Evolutionary conservation across 768 basidiomycete genomes (phyloP).

Genomic region (Lentinula sp.): DNA sequence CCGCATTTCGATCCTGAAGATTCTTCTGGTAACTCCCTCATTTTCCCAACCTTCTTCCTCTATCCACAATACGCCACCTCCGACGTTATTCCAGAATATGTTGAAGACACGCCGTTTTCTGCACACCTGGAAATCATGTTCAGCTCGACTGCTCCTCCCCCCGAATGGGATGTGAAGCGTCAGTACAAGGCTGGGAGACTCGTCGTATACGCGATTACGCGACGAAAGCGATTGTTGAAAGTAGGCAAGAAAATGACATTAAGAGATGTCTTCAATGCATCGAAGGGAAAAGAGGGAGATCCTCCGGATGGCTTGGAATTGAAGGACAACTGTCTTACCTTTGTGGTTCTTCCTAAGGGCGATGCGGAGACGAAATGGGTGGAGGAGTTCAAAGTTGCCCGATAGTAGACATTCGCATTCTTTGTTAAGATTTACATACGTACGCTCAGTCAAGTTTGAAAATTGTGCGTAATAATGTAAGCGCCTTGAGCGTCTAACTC

Average conservation of each 20-base stretch:
- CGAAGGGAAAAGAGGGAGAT: conserved; percentile 54
- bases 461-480: not conserved
- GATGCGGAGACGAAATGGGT: conserved; percentile 80
- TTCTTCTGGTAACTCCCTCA: conserved; percentile 48
- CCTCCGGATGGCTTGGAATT: conserved; percentile 76
- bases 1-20: conserved; percentile 68
- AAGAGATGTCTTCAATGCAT: conserved; percentile 62
- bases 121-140: conserved; percentile 81
- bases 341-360: conserved; percentile 75
- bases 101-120: conserved; percentile 78
- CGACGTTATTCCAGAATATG: conserved; percentile 82
- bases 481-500: not conserved
- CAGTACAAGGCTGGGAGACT: conserved; percentile 64
- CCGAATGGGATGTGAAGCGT: conserved; percentile 69
- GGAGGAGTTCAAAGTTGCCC: conserved; percentile 69
- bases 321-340: conserved; percentile 74
- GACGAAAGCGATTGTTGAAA: conserved; percentile 72
- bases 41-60: conserved; percentile 88
- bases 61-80: conserved; percentile 89
- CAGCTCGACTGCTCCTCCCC: conserved; percentile 57
- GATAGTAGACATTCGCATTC: conserved; percentile 10
- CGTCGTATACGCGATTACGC: conserved; percentile 80
- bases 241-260: conserved; percentile 89
- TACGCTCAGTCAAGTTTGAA: not conserved
- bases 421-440: not conserved